phyloP scores from a whole-genome alignment of 805 yeast species.

The Cyberlindnera galapagoensis region DNA sequence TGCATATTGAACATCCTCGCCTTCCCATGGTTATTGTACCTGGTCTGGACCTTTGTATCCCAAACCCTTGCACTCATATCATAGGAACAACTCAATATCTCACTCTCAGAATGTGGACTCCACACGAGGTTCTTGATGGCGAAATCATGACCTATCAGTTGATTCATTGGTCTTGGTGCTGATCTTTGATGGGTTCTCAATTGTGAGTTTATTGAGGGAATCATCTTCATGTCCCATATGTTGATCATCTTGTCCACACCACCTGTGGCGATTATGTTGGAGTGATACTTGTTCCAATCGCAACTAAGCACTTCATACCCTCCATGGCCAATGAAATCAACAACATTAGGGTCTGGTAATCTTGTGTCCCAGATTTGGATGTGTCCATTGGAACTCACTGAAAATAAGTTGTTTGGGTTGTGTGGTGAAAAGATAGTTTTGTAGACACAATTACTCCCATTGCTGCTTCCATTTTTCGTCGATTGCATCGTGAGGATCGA shows the following conservation, averaged over 20 bases:
- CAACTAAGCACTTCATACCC: conserved; percentile 76
- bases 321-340: conserved; percentile 64
- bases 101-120: conserved; percentile 81
- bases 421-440: conserved; percentile 82
- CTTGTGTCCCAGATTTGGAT: conserved; percentile 81
- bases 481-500: conserved; percentile 52
- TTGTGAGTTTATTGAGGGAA: conserved; percentile 32
- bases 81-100: conserved; percentile 70
- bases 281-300: conserved; percentile 88
- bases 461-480: conserved; percentile 22
- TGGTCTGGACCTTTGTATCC: conserved; percentile 57
- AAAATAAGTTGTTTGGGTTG: conserved; percentile 59
- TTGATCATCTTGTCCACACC: conserved; percentile 86
- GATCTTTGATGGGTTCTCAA: conserved; percentile 29
- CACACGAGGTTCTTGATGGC: conserved; percentile 80
- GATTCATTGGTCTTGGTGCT: conserved; percentile 68
- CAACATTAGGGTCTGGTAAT: conserved; percentile 47
- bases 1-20: conserved; percentile 59
- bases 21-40: conserved; percentile 42
- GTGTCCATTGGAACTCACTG: conserved; percentile 69
- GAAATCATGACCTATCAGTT: conserved; percentile 78
- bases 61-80: conserved; percentile 92
- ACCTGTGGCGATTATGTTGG: conserved; percentile 74
- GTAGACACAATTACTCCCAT: conserved; percentile 72
- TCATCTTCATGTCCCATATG: conserved; percentile 84